Evolutionary conservation across 176 grass and related monocot genomes (phyloP).

Genomic region (Oryza nivara): DNA sequence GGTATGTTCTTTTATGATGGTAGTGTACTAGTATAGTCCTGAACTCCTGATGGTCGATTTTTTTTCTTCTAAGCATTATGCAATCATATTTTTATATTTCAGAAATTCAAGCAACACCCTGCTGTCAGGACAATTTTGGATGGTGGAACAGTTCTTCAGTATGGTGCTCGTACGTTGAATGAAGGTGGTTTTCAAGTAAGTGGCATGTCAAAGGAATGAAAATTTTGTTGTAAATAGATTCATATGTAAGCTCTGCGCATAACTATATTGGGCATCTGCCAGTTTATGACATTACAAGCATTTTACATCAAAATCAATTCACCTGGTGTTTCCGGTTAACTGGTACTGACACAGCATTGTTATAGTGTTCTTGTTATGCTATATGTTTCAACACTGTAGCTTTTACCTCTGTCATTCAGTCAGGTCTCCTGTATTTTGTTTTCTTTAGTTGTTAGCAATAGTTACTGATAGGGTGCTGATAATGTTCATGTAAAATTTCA

Average conservation of each 20-base stretch:
- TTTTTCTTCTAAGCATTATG: slow-evolving; percentile 14
- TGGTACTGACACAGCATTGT: not conserved
- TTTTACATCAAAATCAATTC: not conserved
- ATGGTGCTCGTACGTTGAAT: slow-evolving; percentile 95
- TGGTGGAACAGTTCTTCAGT: slow-evolving; percentile 85
- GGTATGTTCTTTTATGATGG: slow-evolving; percentile 20
- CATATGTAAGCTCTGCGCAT: not conserved
- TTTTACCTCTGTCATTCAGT: slow-evolving; percentile 17
- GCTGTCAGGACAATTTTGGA: slow-evolving; percentile 69
- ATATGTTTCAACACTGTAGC: slow-evolving; percentile 6
- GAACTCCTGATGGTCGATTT: not conserved
- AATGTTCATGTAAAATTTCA: slow-evolving; percentile 51
- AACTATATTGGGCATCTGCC: not conserved
- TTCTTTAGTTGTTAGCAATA: not conserved
- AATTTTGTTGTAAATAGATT: slow-evolving; percentile 3
- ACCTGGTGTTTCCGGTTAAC: not conserved
- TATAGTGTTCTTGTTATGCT: slow-evolving; percentile 30
- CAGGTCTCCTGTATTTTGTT: not conserved
- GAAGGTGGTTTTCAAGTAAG: slow-evolving; percentile 96
- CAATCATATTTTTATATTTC: slow-evolving; percentile 33
- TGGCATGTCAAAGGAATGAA: not conserved
- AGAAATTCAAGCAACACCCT: slow-evolving; percentile 97
- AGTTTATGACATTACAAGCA: slow-evolving; percentile 17
- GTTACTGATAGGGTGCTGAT: slow-evolving; percentile 34
- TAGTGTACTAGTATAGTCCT: not conserved